Evolutionary conservation across 495 filamentous ascomycete genomes (phyloP).

Genomic region (Penicillium turbatum): DNA sequence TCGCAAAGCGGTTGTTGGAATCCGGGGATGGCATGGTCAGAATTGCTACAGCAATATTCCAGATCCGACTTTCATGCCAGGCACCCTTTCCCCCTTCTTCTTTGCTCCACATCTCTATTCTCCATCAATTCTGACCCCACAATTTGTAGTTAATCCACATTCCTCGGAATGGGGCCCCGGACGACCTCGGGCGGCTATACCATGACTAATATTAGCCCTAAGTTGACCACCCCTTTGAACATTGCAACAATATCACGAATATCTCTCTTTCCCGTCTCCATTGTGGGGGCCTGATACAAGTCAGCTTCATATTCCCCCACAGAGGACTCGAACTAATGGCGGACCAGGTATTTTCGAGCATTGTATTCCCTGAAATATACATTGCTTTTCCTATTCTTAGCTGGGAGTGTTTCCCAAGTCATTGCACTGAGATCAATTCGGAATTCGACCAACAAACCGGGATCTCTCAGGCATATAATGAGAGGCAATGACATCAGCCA

Average conservation of each 20-base stretch:
- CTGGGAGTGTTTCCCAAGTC: too few relatives aligned
- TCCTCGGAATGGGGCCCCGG: constrained; percentile 3
- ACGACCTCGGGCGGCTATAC: background rate
- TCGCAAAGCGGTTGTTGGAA: constrained; percentile 58
- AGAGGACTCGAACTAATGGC: too few relatives aligned
- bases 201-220: constrained; percentile 6
- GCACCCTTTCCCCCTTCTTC: background rate
- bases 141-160: constrained; percentile 13
- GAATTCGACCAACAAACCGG: background rate
- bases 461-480: background rate
- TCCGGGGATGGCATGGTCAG: constrained; percentile 23
- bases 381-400: too few relatives aligned
- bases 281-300: too few relatives aligned
- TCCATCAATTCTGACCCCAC: background rate
- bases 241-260: too few relatives aligned
- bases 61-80: background rate
- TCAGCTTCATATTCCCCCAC: too few relatives aligned
- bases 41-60: background rate
- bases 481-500: background rate
- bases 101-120: background rate
- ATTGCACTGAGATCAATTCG: background rate
- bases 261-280: too few relatives aligned
- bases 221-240: background rate
- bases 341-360: too few relatives aligned
- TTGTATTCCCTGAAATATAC: too few relatives aligned